Evolutionary conservation across 2,329 filamentous ascomycete genomes (phyloP), one percentile per base, ranked within the genome.

Genomic region (Lecanosticta acicola): DNA sequence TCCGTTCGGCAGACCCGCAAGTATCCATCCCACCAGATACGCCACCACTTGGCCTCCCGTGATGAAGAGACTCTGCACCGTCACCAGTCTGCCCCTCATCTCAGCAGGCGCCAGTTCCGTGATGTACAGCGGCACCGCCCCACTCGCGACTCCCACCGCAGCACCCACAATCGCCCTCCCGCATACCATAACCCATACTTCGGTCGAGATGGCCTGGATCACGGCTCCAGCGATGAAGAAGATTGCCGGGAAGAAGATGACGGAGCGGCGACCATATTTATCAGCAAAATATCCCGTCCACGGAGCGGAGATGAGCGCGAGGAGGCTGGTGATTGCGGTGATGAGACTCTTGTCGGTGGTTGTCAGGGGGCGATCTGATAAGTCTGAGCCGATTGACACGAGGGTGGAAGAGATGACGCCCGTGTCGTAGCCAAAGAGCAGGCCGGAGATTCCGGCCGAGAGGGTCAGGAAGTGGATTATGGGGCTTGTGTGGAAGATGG

Each of bases 41-140:
- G 91, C 90, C 16, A 94, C 78, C 1, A 95, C 86, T 68, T 96
- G 90, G 0, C 91, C 91, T 9, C 86, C 73, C 0, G 90, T 95
- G 46, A 96, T 84, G 56, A 94, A 89, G 17, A 96, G 70, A 19
- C 84, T 81, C 48, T 87, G 83, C 45, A 93, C 78, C 1, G 88
- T 94, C 3, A 96, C 85, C 33, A 97, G 71, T 33, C 85, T 73
- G 11, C 91, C 91, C 44, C 91, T 74, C 50, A 85, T 33, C 43
- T 53, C 51, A 5, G 56, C 55, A 5, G 58, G 59, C 10, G 58
- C 53, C 13, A 61, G 48, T 42, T 62, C 59, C 4, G 54, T 53
- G 41, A 62, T 59, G 42, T 70, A 75, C 57, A 96, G 67, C 37
- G 90, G 90, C 21, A 87, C 84, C 3, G 94, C 85, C n/a, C 49